Conservation (phyloP, 1,139 yeast genomes). For the Torulaspora pretoriensis region DNA sequence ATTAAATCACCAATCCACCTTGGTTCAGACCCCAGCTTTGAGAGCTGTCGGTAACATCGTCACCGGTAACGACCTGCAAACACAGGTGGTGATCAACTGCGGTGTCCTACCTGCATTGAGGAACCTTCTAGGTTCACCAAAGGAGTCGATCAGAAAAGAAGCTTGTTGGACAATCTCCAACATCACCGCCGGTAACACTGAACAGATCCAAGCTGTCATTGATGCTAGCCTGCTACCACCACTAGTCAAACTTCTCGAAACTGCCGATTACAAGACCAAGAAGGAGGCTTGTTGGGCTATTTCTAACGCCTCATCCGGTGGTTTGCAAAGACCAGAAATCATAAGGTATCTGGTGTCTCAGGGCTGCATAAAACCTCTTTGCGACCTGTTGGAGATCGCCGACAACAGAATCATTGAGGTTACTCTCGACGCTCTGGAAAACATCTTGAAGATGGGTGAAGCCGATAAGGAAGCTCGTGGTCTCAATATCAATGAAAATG, state of each 20-base stretch:
- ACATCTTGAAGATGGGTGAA: conserved; percentile 91
- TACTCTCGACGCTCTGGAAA: conserved; percentile 90
- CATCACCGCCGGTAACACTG: conserved; percentile 94
- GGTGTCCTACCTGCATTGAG: conserved; percentile 87
- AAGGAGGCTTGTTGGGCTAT: conserved; percentile 99
- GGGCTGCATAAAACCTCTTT: conserved; percentile 95
- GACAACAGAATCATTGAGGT: conserved; percentile 93
- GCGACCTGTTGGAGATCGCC: conserved; percentile 83
- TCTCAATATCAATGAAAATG: conserved; percentile 71
- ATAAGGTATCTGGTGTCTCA: conserved; percentile 87
- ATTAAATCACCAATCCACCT: conserved; percentile 72
- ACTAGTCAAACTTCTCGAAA: conserved; percentile 68
- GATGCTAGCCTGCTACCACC: conserved; percentile 94
- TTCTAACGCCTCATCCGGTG: conserved; percentile 96
- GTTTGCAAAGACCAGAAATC: conserved; percentile 86
- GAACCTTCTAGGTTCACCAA: conserved; percentile 73
- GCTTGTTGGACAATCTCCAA: conserved; percentile 99
- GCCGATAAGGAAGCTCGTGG: conserved; percentile 78
- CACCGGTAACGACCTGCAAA: conserved; percentile 92
- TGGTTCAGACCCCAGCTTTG: conserved; percentile 94
- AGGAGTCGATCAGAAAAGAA: conserved; percentile 92
- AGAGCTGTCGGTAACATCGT: conserved; percentile 98
- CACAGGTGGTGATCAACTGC: conserved; percentile 89
- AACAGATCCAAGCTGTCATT: conserved; percentile 94
- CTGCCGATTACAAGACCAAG: conserved; percentile 91